Evolutionary conservation across 495 filamentous ascomycete genomes (phyloP).

Genomic region (Hypomontagnella submonticulosa): DNA sequence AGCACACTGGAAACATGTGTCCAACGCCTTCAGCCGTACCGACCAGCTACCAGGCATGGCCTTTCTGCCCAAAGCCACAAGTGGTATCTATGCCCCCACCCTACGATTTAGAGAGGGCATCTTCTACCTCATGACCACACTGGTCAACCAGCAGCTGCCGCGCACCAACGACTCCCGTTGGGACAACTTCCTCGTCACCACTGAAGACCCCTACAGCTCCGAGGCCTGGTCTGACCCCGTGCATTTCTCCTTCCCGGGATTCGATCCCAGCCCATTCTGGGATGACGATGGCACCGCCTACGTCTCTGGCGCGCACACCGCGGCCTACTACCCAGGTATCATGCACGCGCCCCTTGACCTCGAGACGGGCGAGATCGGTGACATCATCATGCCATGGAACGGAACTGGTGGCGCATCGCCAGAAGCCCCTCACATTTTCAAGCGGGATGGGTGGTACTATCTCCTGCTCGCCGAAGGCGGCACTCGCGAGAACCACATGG

Average conservation of each 20-base stretch:
- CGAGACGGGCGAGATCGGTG: slow-evolving; percentile 47
- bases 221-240: slow-evolving; percentile 48
- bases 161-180: slow-evolving; percentile 41
- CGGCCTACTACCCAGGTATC: slow-evolving; percentile 49
- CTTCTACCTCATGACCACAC: slow-evolving; percentile 42
- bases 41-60: slow-evolving; percentile 55
- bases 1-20: slow-evolving; percentile 45
- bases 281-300: slow-evolving; percentile 47
- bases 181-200: slow-evolving; percentile 40
- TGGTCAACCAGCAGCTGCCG: slow-evolving; percentile 38
- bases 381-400: slow-evolving; percentile 52
- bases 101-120: slow-evolving; percentile 53
- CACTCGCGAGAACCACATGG: slow-evolving; percentile 57
- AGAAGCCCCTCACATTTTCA: slow-evolving; percentile 67
- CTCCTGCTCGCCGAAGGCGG: slow-evolving; percentile 67
- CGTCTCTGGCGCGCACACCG: slow-evolving; percentile 37
- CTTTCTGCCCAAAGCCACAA: slow-evolving; percentile 53
- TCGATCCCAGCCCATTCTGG: slow-evolving; percentile 45
- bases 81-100: slow-evolving; percentile 60
- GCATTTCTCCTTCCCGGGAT: slow-evolving; percentile 48
- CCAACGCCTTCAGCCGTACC: slow-evolving; percentile 54
- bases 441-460: slow-evolving; percentile 65
- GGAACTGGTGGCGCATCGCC: slow-evolving; percentile 57
- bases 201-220: slow-evolving; percentile 33
- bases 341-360: slow-evolving; percentile 56